phyloP scores from a whole-genome alignment of 306 rosid species.

The Castanea mollissima region DNA sequence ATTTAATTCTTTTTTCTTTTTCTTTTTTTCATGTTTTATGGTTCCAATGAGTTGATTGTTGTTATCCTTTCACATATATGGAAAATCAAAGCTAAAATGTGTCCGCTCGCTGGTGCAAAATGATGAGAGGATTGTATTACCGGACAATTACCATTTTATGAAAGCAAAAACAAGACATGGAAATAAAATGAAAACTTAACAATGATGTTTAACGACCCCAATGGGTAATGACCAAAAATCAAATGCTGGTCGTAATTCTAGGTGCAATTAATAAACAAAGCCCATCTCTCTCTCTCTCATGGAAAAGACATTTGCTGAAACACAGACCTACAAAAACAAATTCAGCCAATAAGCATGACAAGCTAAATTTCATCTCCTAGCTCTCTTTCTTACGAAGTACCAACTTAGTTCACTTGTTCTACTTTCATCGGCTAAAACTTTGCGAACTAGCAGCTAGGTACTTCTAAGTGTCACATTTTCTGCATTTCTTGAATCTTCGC shows the following conservation, averaged over 20 bases:
- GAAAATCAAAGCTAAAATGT: too few species aligned
- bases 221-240: neutral
- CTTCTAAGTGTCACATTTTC: constrained; percentile 25
- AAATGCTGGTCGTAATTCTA: neutral
- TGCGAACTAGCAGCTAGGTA: neutral
- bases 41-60: too few species aligned
- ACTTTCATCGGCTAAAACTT: neutral
- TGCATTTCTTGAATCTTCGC: constrained; percentile 43
- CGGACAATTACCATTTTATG: too few species aligned
- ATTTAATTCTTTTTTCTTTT: neutral
- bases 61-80: too few species aligned
- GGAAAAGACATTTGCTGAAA: neutral
- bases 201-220: neutral
- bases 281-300: neutral
- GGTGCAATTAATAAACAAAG: constrained; percentile 20
- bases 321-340: neutral
- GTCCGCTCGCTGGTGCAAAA: too few species aligned
- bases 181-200: too few species aligned
- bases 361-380: constrained; percentile 6
- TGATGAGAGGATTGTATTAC: too few species aligned
- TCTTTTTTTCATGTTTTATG: too few species aligned
- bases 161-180: too few species aligned
- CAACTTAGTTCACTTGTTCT: too few species aligned
- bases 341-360: neutral
- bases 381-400: neutral